These are phyloP conservation scores for Knoxdaviesia proteae DNA, from an alignment of 2,329 filamentous ascomycete species.

Conservation along the genomic window DNA sequence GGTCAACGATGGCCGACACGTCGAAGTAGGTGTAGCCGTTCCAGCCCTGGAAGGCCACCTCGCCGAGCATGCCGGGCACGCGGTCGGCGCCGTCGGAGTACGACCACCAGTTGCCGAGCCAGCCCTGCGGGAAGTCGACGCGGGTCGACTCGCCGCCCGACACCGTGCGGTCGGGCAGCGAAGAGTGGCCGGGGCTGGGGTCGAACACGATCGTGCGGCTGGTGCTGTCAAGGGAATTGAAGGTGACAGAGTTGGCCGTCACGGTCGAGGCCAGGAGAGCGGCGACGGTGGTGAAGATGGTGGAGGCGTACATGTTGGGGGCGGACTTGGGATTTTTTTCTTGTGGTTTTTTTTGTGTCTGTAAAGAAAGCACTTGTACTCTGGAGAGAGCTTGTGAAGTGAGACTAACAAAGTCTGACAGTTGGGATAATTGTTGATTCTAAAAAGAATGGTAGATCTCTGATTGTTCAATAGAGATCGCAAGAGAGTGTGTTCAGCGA, in stretches of 20 bases:
- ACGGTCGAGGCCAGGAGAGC: constrained; percentile 20
- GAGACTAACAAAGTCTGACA: not conserved
- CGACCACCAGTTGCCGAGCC: constrained; percentile 30
- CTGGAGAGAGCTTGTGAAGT: constrained; percentile 4
- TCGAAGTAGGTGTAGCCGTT: constrained; percentile 31
- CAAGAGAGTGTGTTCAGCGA: too few relatives aligned
- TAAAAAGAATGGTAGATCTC: too few relatives aligned
- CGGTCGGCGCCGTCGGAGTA: constrained; percentile 21
- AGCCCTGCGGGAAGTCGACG: constrained; percentile 20
- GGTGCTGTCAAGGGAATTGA: constrained; percentile 33
- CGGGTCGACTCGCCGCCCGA: constrained; percentile 15
- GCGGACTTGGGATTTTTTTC: constrained; percentile 3
- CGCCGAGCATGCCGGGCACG: constrained; percentile 28
- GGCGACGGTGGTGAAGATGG: constrained; percentile 20
- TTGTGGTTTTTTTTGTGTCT: constrained; percentile 2
- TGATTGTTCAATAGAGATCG: too few relatives aligned
- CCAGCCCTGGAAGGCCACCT: constrained; percentile 28
- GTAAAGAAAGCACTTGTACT: constrained; percentile 1
- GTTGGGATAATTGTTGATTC: too few relatives aligned
- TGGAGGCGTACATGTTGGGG: constrained; percentile 33
- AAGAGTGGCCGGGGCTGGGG: constrained; percentile 15
- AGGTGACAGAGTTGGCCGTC: constrained; percentile 30
- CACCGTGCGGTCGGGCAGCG: constrained; percentile 19
- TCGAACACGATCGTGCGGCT: constrained; percentile 30
- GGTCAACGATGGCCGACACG: constrained; percentile 35